These are phyloP conservation scores for Nidularia sp. DNA, from an alignment of 768 basidiomycete species.

Conservation along the genomic window DNA sequence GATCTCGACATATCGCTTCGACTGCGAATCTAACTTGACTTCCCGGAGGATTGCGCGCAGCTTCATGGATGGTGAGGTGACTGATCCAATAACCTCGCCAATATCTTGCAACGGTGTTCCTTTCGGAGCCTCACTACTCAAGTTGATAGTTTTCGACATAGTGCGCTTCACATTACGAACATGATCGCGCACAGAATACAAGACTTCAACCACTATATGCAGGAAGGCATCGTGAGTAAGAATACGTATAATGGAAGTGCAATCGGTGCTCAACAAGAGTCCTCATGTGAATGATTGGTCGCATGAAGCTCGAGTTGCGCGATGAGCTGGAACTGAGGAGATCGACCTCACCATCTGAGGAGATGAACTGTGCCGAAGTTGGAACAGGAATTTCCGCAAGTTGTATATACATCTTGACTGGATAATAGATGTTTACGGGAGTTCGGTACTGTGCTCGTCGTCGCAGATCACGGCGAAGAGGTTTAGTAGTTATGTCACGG, in stretches of 20 bases:
- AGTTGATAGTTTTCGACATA: conserved; percentile 32
- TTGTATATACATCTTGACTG: conserved; percentile 23
- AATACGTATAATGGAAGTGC: not conserved
- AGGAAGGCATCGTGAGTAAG: not conserved
- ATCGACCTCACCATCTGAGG: conserved; percentile 10
- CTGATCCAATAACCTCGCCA: conserved; percentile 34
- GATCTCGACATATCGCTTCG: conserved; percentile 56
- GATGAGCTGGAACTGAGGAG: not conserved
- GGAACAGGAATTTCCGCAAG: conserved; percentile 37
- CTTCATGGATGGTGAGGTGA: conserved; percentile 34
- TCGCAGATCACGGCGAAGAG: too few species aligned
- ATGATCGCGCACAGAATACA: conserved; percentile 48
- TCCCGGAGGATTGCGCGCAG: conserved; percentile 44
- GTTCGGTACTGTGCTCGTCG: too few species aligned
- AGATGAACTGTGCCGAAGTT: conserved; percentile 26
- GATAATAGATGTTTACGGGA: too few species aligned
- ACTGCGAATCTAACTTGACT: conserved; percentile 18
- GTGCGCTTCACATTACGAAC: conserved; percentile 42
- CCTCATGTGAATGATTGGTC: too few species aligned
- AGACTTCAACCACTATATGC: conserved; percentile 34
- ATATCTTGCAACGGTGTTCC: conserved; percentile 27
- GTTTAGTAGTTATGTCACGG: too few species aligned
- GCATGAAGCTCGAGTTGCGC: too few species aligned
- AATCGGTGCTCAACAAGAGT: too few species aligned
- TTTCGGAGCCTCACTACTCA: conserved; percentile 11